Base-by-base conservation (phyloP, 225 moss, liverwort and hornwort genomes). In the Straminergon stramineum region DNA sequence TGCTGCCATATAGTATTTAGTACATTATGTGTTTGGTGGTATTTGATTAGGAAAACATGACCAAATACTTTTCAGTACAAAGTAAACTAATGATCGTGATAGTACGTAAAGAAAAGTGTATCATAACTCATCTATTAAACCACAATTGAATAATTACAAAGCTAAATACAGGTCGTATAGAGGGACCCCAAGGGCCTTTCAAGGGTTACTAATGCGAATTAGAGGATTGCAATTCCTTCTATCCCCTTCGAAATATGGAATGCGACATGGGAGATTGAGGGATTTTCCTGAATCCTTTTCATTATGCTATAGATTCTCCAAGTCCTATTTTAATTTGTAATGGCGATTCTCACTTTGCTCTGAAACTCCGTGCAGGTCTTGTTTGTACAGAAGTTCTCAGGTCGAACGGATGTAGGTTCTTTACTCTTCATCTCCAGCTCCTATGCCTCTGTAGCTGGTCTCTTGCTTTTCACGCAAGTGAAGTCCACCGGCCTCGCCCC, bases 321-420 rank as follows among this genome's bases (percentile, higher is more conserved):
- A 62, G 51, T 26, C 52, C 61, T 63, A 48, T 48, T 48, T 9
- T n/a, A n/a, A n/a, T n/a, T 15, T 22, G 48, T 17, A 65, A 73
- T 45, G 12, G 30, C 45, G 27, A 28, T 67, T 62, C 52, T 86
- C 68, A 75, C 32, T 63, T 66, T 16, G 45, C 23, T 66, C 41
- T 67, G 86, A 19, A 81, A 37, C 62, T 64, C 73, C 57, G 56
- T 80, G 85, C 92, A 94, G 94, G 86, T 88, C 41, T 77, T 93
- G 62, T 93, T 95, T 63, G 51, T 95, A 17, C 95, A 95, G 53
- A 92, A 89, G 45, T 95, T 70, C 64, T 94, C 95, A 21, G 93
- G 95, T 41, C 65, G 15, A 61, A 88, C 58, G n/a, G 88, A 89
- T 17, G 57, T 86, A 7, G 75, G 15, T 20, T 53, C 91, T 17